These are phyloP conservation scores for Pseudocercospora eumusae DNA, from an alignment of 2,329 filamentous ascomycete genomes.

Conservation along the genomic window DNA sequence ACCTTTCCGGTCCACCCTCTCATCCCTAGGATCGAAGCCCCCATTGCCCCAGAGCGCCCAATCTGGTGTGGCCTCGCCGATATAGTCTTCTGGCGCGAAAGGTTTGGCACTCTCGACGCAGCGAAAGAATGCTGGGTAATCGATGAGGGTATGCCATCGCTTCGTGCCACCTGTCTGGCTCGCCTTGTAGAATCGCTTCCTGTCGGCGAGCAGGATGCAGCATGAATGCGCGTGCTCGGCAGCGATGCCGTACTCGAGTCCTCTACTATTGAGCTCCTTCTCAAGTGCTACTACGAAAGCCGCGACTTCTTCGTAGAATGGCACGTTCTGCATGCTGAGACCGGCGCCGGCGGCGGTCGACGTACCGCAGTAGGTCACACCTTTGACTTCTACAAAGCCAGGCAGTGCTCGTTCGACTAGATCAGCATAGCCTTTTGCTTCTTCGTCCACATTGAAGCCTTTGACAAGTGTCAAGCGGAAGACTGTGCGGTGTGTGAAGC, in stretches of 20 bases:
- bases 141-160: conserved; percentile 83
- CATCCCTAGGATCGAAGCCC: conserved; percentile 88
- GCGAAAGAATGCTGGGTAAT: conserved; percentile 86
- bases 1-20: conserved; percentile 84
- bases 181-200: conserved; percentile 69
- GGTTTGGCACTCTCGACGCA: conserved; percentile 67
- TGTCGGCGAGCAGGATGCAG: conserved; percentile 78
- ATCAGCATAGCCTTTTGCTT: conserved; percentile 84
- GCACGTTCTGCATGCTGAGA: conserved; percentile 95
- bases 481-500: conserved; percentile 85
- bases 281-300: conserved; percentile 79
- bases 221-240: conserved; percentile 95
- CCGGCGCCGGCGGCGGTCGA: conserved; percentile 80
- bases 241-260: conserved; percentile 82
- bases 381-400: conserved; percentile 93
- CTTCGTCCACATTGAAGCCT: conserved; percentile 95
- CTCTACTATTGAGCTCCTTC: conserved; percentile 65
- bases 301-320: conserved; percentile 88
- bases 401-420: conserved; percentile 83
- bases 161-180: conserved; percentile 52
- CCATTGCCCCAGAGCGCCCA: conserved; percentile 96
- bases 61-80: conserved; percentile 79
- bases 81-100: conserved; percentile 88
- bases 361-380: conserved; percentile 95
- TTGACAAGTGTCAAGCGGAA: conserved; percentile 95